Percentiles rank a stretch among this genome's conserved stretches.
Evolutionary conservation across 129 eudicot genomes (phyloP).

Genomic region (Escallonia rubra): DNA sequence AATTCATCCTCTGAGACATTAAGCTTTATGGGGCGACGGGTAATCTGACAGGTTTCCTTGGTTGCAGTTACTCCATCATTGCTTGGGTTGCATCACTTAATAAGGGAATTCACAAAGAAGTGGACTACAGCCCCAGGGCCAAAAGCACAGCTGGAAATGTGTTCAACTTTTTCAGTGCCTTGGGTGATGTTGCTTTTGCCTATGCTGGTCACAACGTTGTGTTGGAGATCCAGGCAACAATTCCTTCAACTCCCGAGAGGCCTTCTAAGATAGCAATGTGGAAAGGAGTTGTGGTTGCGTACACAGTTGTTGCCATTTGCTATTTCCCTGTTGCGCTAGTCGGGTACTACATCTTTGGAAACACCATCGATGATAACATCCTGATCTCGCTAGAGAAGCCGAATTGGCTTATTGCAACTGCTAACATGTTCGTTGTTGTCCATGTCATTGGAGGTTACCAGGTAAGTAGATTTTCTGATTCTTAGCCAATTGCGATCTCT

Average conservation of each 20-base stretch:
- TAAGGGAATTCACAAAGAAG: constrained; percentile 30
- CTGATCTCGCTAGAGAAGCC: constrained; percentile 52
- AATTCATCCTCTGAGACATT: not conserved
- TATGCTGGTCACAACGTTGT: constrained; percentile 78
- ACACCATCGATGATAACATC: constrained; percentile 56
- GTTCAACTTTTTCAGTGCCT: constrained; percentile 42
- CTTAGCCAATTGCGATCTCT: not conserved
- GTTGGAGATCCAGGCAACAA: constrained; percentile 83
- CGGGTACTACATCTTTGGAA: constrained; percentile 56
- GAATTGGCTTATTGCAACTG: constrained; percentile 57
- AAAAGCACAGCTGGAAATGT: constrained; percentile 20
- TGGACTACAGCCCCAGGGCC: constrained; percentile 38
- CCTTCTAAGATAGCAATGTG: constrained; percentile 67
- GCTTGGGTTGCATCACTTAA: constrained; percentile 49
- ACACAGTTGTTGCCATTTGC: constrained; percentile 52
- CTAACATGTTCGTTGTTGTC: constrained; percentile 59
- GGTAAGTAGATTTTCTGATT: constrained; percentile 19
- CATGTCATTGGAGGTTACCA: constrained; percentile 84
- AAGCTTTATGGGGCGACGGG: not conserved
- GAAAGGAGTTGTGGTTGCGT: constrained; percentile 68
- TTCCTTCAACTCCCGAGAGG: constrained; percentile 70
- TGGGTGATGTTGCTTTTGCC: constrained; percentile 68
- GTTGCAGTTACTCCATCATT: constrained; percentile 49
- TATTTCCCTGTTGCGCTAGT: constrained; percentile 63
- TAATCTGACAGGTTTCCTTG: not conserved